These are phyloP conservation scores for Suillus ampliporus DNA, from an alignment of 768 basidiomycete species.

Conservation along the genomic window DNA sequence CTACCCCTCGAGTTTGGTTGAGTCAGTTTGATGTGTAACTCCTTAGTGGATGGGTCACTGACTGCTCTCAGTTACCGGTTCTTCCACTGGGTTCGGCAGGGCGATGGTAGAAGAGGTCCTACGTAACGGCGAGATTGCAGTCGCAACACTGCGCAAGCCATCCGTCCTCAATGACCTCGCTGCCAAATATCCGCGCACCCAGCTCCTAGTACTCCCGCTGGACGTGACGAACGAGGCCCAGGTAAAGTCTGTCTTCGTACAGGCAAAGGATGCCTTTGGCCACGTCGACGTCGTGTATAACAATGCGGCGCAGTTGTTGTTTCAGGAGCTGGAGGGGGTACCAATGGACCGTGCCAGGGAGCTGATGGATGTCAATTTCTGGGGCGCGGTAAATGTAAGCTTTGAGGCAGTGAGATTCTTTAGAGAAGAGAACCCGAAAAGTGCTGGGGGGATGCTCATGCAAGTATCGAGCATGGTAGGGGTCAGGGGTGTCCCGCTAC, in stretches of 20 bases:
- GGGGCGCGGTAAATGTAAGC: constrained; percentile 11
- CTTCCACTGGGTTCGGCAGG: constrained; percentile 46
- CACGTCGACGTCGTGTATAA: constrained; percentile 47
- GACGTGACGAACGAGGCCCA: constrained; percentile 41
- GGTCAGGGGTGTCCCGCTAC: constrained; percentile 9
- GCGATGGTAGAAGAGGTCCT: constrained; percentile 38
- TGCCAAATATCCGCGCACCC: constrained; percentile 25
- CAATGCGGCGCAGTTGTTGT: constrained; percentile 39
- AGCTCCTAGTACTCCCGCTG: constrained; percentile 41
- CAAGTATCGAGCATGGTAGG: constrained; percentile 38
- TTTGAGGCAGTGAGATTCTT: constrained; percentile 1
- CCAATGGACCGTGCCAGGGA: constrained; percentile 31
- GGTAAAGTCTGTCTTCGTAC: constrained; percentile 37
- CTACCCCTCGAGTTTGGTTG: not conserved
- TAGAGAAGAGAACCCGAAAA: constrained; percentile 18
- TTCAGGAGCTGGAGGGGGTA: constrained; percentile 39
- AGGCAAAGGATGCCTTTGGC: constrained; percentile 38
- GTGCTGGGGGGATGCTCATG: constrained; percentile 35
- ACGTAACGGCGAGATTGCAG: constrained; percentile 40
- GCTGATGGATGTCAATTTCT: constrained; percentile 36
- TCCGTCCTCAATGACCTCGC: constrained; percentile 31
- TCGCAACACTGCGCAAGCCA: constrained; percentile 50
- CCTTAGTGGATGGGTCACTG: not conserved
- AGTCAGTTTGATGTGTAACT: not conserved
- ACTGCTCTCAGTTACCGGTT: constrained; percentile 42